Percentiles rank a stretch among this genome's conserved stretches.
These are phyloP conservation scores for Sugiyamaella chiloensis DNA, from an alignment of 805 yeast genomes.

Conservation along the genomic window DNA sequence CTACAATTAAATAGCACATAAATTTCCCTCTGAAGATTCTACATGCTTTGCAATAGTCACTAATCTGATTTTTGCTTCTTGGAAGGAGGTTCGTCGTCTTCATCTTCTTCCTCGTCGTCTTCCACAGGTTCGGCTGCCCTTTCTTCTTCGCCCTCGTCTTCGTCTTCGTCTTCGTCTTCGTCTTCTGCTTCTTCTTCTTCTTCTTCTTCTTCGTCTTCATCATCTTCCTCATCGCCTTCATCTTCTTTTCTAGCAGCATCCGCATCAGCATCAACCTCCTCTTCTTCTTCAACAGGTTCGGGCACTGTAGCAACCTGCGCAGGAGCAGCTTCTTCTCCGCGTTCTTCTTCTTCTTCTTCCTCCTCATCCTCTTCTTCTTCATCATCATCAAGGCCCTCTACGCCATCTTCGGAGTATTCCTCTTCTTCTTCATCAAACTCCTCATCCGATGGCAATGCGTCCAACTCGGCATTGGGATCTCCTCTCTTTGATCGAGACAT, in stretches of 20 bases:
- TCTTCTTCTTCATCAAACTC: slow-evolving; percentile 19
- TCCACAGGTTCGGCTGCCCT: slow-evolving; percentile 1
- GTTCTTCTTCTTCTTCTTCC: slow-evolving; percentile 19
- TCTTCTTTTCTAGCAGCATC: slow-evolving; percentile 2
- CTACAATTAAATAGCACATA: neutral
- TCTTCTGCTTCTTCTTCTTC: slow-evolving; percentile 2
- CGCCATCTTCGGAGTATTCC: slow-evolving; percentile 17
- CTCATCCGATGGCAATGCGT: slow-evolving; percentile 21
- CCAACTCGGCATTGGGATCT: slow-evolving; percentile 19
- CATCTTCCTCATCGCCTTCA: slow-evolving; percentile 11
- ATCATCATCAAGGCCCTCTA: slow-evolving; percentile 13
- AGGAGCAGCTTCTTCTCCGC: slow-evolving; percentile 16
- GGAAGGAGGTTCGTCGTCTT: slow-evolving; percentile 17
- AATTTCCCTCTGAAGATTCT: neutral
- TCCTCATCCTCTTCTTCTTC: slow-evolving; percentile 21
- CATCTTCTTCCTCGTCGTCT: slow-evolving; percentile 10
- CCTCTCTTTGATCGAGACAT: slow-evolving; percentile 17
- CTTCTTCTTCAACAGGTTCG: slow-evolving; percentile 15
- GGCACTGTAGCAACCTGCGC: no score
- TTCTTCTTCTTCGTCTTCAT: slow-evolving; percentile 10
- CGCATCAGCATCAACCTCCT: slow-evolving; percentile 8
- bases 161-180: slow-evolving; percentile 3
- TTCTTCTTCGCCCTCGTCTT: slow-evolving; percentile 9
- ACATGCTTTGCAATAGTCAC: neutral
- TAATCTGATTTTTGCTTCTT: slow-evolving; percentile 19